Base-by-base conservation (phyloP, 306 rosid genomes). In the Astragalus glycyphyllos region DNA sequence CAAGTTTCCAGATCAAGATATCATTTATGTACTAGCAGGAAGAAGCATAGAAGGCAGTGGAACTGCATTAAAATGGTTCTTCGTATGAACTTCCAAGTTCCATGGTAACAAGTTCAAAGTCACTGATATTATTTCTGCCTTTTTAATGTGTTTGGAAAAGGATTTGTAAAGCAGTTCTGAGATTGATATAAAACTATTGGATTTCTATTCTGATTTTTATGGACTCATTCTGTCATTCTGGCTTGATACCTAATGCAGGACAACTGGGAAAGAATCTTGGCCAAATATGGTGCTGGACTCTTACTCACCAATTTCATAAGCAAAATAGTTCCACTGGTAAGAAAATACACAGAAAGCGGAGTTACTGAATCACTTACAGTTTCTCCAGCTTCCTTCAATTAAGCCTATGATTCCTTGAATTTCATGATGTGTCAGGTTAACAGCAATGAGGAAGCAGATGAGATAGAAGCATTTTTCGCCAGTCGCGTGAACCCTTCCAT, bases 1-100 rank as follows among this genome's bases (percentile, higher is more conserved):
- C 17, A 17, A 85, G 96, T 84, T 89, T 74, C 81, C 80, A 69
- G 85, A 82, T 74, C 90, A 82, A 59, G 92, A 89, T 65, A 41
- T 82, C 46, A 0, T 14, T 13, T 83, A 32, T 56, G 89, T 83
- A 63, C 84, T 87, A 58, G 0, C 1, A 0, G 85, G 89, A 44
- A 68, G 85, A 77, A 78, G 90, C 63, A 45, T 47, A 15, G 87
- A 85, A 77, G 82, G 90, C 53, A 44, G 86, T 60, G 80, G 83
- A 54, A 58, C 17, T 47, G 80, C 90, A 26, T 82, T 87, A 84
- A 50, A n/a, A n/a, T n/a, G 6, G 92, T 80, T 84, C 85, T 80
- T 81, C 92, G 96, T 85, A 78, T 29, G 50, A 31, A 54, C 63
- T 59, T 78, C 44, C n/a, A n/a, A n/a, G n/a, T n/a, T n/a, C n/a